Evolutionary conservation across 148 eudicot genomes (phyloP).

Genomic region (Oxyria digyna): DNA sequence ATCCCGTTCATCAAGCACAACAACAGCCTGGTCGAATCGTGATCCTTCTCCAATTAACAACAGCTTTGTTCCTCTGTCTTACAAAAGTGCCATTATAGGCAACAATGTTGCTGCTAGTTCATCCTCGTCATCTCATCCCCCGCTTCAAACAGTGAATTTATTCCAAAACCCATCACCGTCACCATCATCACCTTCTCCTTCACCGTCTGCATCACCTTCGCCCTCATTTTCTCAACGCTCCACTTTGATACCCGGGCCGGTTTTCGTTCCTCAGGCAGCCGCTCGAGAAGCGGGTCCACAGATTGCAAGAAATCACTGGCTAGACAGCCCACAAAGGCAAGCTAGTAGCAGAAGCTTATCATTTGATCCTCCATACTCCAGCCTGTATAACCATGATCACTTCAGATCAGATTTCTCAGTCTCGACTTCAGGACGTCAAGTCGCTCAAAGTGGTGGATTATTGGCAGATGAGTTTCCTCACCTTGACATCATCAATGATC

Average conservation of each 20-base stretch:
- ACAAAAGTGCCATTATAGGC: conserved; percentile 70
- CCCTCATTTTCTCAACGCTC: conserved; percentile 39
- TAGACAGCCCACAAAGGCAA: conserved; percentile 40
- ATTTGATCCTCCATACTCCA: conserved; percentile 26
- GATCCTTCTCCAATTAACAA: conserved; percentile 39
- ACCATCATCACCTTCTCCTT: neutral
- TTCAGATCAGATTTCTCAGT: conserved; percentile 29
- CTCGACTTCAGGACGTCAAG: conserved; percentile 49
- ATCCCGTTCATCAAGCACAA: conserved; percentile 68
- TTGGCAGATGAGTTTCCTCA: conserved; percentile 83
- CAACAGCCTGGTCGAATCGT: conserved; percentile 60
- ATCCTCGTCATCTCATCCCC: conserved; percentile 38
- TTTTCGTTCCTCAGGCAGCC: conserved; percentile 25
- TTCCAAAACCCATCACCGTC: conserved; percentile 16
- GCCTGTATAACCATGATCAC: conserved; percentile 21
- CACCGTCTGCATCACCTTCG: conserved; percentile 16
- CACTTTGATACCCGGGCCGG: conserved; percentile 20
- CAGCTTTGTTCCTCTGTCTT: conserved; percentile 53
- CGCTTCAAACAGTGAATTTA: conserved; percentile 21
- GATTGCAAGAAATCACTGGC: conserved; percentile 34
- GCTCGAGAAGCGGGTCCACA: conserved; percentile 29
- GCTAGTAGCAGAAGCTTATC: conserved; percentile 23
- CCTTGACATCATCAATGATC: conserved; percentile 88
- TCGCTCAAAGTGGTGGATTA: conserved; percentile 15
- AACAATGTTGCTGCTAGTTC: conserved; percentile 27